These are phyloP conservation scores for Penicillium paneum DNA, from an alignment of 2,329 filamentous ascomycete species.

Conservation along the genomic window DNA sequence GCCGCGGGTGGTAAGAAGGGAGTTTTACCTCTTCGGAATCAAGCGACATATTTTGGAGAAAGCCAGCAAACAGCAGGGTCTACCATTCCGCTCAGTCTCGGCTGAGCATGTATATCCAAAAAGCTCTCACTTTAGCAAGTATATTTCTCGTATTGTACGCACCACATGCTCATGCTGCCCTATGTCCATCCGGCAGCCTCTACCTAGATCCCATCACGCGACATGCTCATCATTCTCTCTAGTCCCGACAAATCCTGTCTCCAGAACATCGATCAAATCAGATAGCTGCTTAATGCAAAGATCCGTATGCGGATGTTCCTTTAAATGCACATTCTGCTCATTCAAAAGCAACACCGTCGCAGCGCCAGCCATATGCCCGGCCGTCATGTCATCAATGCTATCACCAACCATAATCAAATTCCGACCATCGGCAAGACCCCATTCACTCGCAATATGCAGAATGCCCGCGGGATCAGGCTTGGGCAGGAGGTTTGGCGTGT, in stretches of 20 bases:
- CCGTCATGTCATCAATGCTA: slow-evolving; percentile 88
- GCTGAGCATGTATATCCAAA: background rate
- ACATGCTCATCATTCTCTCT: slow-evolving; percentile 18
- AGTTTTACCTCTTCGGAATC: background rate
- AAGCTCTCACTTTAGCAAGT: background rate
- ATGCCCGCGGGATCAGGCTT: slow-evolving; percentile 90
- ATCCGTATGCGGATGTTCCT: slow-evolving; percentile 72
- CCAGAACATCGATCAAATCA: slow-evolving; percentile 71
- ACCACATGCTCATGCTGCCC: background rate
- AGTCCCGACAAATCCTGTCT: slow-evolving; percentile 66
- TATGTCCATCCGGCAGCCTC: background rate
- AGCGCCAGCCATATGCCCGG: slow-evolving; percentile 76
- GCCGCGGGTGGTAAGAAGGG: slow-evolving; percentile 12
- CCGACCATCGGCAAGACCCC: slow-evolving; percentile 59
- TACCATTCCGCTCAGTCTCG: background rate
- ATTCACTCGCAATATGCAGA: slow-evolving; percentile 74
- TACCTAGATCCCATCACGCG: background rate
- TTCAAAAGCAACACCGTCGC: slow-evolving; percentile 87
- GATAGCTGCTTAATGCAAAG: slow-evolving; percentile 68
- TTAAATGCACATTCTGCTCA: slow-evolving; percentile 70
- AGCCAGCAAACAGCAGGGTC: background rate
- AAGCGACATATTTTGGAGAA: background rate
- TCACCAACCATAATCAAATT: slow-evolving; percentile 57
- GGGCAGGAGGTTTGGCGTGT: slow-evolving; percentile 62
- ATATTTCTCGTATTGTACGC: background rate